These are phyloP conservation scores for Candida gigantensis DNA, from an alignment of 1,139 yeast genomes.

Conservation along the genomic window DNA sequence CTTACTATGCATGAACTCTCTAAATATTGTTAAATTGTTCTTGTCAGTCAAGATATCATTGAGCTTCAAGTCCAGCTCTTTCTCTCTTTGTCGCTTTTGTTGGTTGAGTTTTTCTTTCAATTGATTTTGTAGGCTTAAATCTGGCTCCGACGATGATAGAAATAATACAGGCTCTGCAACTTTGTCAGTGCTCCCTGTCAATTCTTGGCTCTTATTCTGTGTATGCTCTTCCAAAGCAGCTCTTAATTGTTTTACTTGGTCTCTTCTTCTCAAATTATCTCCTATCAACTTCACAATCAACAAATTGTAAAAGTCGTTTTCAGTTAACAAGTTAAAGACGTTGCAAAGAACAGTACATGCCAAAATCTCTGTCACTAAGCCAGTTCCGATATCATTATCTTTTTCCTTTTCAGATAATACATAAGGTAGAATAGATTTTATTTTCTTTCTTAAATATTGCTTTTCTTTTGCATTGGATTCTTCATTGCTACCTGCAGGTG, in stretches of 20 bases:
- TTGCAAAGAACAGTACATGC: constrained; percentile 51
- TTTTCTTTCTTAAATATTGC: constrained; percentile 47
- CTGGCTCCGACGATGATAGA: constrained; percentile 1
- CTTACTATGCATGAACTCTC: constrained; percentile 56
- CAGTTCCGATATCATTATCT: constrained; percentile 47
- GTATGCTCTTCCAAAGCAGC: constrained; percentile 72
- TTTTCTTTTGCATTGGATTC: constrained; percentile 49
- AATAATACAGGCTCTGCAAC: neutral
- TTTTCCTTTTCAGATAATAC: constrained; percentile 54
- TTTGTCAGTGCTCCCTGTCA: constrained; percentile 10
- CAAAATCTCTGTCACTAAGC: constrained; percentile 64
- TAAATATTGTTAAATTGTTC: constrained; percentile 41
- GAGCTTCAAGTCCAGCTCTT: constrained; percentile 4
- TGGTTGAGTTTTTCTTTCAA: constrained; percentile 12
- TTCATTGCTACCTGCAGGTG: constrained; percentile 36
- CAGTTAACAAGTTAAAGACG: constrained; percentile 57
- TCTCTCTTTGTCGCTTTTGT: constrained; percentile 5
- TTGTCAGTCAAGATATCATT: constrained; percentile 8
- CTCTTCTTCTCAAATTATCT: constrained; percentile 68
- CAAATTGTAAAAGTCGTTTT: constrained; percentile 78
- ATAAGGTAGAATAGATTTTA: constrained; percentile 49
- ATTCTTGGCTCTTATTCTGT: neutral
- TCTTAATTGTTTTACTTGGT: constrained; percentile 72
- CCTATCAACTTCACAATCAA: constrained; percentile 62
- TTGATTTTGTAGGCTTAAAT: constrained; percentile 7